These are phyloP conservation scores for Herpetospermum pedunculosum DNA, from an alignment of 306 rosid genomes.

Conservation along the genomic window DNA sequence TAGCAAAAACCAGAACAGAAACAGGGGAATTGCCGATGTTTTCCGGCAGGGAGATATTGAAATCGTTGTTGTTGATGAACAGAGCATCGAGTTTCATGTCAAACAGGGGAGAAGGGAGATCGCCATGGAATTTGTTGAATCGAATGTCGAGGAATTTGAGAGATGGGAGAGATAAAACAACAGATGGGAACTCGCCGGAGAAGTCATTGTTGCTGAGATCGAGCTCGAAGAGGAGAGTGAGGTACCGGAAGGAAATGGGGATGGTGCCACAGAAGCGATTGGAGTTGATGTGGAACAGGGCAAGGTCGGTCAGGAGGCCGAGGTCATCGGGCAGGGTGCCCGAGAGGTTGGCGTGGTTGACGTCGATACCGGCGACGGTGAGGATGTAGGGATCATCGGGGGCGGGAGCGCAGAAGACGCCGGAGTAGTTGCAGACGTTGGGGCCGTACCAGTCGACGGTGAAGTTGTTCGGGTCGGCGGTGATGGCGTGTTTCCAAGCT, in stretches of 20 bases:
- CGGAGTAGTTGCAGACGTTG: slow-evolving; percentile 72
- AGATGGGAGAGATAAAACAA: slow-evolving; percentile 28
- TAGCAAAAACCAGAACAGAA: slow-evolving; percentile 66
- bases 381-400: slow-evolving; percentile 38
- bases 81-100: slow-evolving; percentile 61
- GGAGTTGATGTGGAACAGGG: slow-evolving; percentile 74
- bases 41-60: slow-evolving; percentile 36
- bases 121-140: slow-evolving; percentile 48
- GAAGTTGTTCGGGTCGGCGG: slow-evolving; percentile 55
- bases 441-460: slow-evolving; percentile 66
- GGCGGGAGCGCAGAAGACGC: slow-evolving; percentile 66
- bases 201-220: slow-evolving; percentile 69
- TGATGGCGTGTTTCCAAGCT: slow-evolving; percentile 64
- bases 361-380: slow-evolving; percentile 85
- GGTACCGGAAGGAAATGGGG: slow-evolving; percentile 29
- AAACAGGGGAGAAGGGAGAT: slow-evolving; percentile 41
- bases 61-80: slow-evolving; percentile 64
- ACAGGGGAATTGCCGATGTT: slow-evolving; percentile 46
- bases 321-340: slow-evolving; percentile 67
- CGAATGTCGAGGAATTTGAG: slow-evolving; percentile 58
- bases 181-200: slow-evolving; percentile 52
- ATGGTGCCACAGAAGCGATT: slow-evolving; percentile 60
- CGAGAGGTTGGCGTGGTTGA: slow-evolving; percentile 53
- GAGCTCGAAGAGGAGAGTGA: slow-evolving; percentile 44
- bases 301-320: slow-evolving; percentile 54